A percentile compares a stretch with the other conserved stretches of the same genome.
phyloP scores from a whole-genome alignment of 2,329 filamentous ascomycete species.

The Ascochyta clinopodiicola region DNA sequence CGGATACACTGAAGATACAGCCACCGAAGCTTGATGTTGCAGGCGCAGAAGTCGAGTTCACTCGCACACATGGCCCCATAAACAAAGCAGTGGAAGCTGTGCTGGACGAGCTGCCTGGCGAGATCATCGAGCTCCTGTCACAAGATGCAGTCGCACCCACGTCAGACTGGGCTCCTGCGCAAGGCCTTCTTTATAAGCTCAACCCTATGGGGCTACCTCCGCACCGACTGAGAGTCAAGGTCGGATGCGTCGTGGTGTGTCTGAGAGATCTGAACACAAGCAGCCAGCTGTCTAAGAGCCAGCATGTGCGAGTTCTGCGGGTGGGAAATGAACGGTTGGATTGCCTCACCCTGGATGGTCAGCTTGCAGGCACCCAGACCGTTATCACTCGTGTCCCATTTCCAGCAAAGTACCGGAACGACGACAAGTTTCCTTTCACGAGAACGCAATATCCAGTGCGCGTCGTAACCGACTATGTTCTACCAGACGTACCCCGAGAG shows the following conservation, averaged over 20 bases:
- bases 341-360: conserved; percentile 43
- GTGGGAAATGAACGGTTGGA: conserved; percentile 39
- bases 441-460: conserved; percentile 45
- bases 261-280: conserved; percentile 38
- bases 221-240: conserved; percentile 44
- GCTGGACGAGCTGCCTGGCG: conserved; percentile 33
- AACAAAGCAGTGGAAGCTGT: conserved; percentile 35
- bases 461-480: conserved; percentile 29
- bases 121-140: conserved; percentile 43
- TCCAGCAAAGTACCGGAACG: conserved; percentile 36
- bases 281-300: conserved; percentile 42
- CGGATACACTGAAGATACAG: background rate
- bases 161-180: conserved; percentile 34
- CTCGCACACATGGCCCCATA: conserved; percentile 40
- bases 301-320: conserved; percentile 40
- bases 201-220: conserved; percentile 42
- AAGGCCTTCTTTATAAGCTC: conserved; percentile 39
- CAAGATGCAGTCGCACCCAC: conserved; percentile 32
- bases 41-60: conserved; percentile 18
- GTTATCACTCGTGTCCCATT: conserved; percentile 40
- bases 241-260: conserved; percentile 39
- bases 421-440: conserved; percentile 33
- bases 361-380: conserved; percentile 41
- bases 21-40: background rate
- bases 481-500: conserved; percentile 6